Evolutionary conservation across 2,329 filamentous ascomycete species (phyloP).

Genomic region (Aspergillus puulaauensis): DNA sequence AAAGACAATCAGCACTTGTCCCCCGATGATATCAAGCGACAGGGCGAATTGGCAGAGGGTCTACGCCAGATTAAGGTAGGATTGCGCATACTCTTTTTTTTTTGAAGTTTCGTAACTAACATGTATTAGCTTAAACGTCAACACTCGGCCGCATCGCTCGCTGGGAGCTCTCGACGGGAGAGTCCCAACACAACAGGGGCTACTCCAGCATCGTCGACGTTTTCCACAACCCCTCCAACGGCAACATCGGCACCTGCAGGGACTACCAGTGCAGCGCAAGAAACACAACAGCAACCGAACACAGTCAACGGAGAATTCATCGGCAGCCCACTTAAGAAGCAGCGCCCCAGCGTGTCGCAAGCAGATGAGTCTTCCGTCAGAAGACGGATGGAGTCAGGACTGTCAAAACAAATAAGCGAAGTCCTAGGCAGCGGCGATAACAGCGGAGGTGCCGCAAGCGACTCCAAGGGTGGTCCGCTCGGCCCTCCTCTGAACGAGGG

Average conservation of each 20-base stretch:
- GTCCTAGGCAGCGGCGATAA: slow-evolving; percentile 27
- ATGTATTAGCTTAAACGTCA: slow-evolving; percentile 61
- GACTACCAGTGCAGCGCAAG: background rate
- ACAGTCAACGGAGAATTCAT: slow-evolving; percentile 37
- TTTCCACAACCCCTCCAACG: slow-evolving; percentile 39
- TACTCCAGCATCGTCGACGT: slow-evolving; percentile 32
- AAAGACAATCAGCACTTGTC: slow-evolving; percentile 50
- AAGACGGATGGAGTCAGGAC: slow-evolving; percentile 39
- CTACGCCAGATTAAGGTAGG: slow-evolving; percentile 66
- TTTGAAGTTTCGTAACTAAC: slow-evolving; percentile 9
- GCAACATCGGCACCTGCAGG: slow-evolving; percentile 17
- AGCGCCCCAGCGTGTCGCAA: slow-evolving; percentile 45
- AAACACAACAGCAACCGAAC: slow-evolving; percentile 20
- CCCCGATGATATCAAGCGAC: slow-evolving; percentile 59
- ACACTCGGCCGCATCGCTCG: slow-evolving; percentile 56
- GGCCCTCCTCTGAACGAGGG: slow-evolving; percentile 18
- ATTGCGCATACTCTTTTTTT: background rate
- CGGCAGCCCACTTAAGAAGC: slow-evolving; percentile 49
- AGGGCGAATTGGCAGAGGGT: slow-evolving; percentile 63
- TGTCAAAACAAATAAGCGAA: slow-evolving; percentile 41
- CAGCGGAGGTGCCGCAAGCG: background rate
- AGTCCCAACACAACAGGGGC: slow-evolving; percentile 39
- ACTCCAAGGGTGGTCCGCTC: slow-evolving; percentile 9
- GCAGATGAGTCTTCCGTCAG: slow-evolving; percentile 42
- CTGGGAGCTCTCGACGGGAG: slow-evolving; percentile 16